Conservation (phyloP, 176 grass and related monocot genomes). For the Miscanthus lutarioriparius region DNA sequence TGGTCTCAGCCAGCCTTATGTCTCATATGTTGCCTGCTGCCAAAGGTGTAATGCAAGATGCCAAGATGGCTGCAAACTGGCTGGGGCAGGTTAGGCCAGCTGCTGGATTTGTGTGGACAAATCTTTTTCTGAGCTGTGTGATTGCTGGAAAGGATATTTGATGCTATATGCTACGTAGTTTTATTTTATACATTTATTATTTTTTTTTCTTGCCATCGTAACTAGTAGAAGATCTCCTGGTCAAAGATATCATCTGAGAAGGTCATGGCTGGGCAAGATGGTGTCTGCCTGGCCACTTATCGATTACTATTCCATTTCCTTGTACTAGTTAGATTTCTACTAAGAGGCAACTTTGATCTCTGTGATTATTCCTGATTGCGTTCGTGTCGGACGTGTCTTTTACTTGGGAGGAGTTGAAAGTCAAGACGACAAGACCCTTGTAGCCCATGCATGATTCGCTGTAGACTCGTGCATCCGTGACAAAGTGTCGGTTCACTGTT, state of each 20-base stretch:
- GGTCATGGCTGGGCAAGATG: neutral
- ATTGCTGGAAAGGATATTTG: neutral
- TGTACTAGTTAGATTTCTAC: no score
- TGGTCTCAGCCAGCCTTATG: neutral
- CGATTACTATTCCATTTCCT: no score
- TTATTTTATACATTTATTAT: neutral
- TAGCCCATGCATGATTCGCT: neutral
- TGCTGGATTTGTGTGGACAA: neutral
- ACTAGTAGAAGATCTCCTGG: neutral
- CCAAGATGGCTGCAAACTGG: neutral
- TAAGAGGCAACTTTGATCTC: no score
- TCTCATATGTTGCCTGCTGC: conserved; percentile 12
- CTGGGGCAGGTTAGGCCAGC: neutral
- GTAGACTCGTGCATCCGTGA: neutral
- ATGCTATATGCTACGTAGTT: neutral
- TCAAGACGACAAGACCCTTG: neutral
- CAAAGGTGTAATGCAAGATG: neutral
- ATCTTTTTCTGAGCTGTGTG: neutral
- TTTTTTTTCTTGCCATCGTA: neutral
- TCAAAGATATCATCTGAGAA: neutral
- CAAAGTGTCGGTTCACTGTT: neutral
- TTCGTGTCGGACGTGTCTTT: neutral
- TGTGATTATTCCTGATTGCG: no score
- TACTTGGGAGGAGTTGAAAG: neutral
- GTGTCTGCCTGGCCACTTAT: no score